Evolutionary conservation across 768 basidiomycete species (phyloP), one percentile per base, ranked within the genome.

Genomic region (Termitomyces sp.): DNA sequence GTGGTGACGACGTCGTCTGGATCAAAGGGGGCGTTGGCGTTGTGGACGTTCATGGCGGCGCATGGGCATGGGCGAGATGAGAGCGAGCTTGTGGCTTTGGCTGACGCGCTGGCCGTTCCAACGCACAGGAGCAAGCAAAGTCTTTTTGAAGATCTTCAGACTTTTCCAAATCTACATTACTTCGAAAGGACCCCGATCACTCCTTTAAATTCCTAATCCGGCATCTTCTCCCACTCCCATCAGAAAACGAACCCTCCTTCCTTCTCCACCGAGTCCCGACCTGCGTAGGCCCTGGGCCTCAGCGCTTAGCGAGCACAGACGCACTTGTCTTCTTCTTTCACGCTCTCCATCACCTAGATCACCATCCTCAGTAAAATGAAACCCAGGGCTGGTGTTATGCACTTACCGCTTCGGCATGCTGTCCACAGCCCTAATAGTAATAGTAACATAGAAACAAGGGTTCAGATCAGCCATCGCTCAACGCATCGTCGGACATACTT

Each of bases 351-450:
- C 58, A 79, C 81, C 83, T 83, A 54, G 35, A 9, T 36, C 4
- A 4, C n/a, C n/a, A 36, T 12, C 5, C 11, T 36, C 35, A 36
- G 8, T 28, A 28, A 28, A 28, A 28, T 28, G 28, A 28, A 28
- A 28, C 28, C 28, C 22, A n/a, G n/a, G n/a, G n/a, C n/a, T n/a
- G n/a, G n/a, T n/a, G n/a, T n/a, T n/a, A n/a, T n/a, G 11, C 6
- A 79, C 82, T 80, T 73, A 88, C 89, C 71, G 74, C 62, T 56
- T 89, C 85, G 69, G 81, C 82, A 73, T 91, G 90, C 60, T 67
- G 67, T 11, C 90, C 90, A 63, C 90, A 91, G 54, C 90, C 90
- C 90, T 91, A 76, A 64, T 57, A 64, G n/a, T n/a, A n/a, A n/a
- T n/a, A n/a, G n/a, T n/a, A n/a, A n/a, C n/a, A n/a, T n/a, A n/a